A percentile compares a stretch with the other conserved stretches of the same genome.
Conservation (phyloP, 441 rosid species). For the Aleurites moluccanus region DNA sequence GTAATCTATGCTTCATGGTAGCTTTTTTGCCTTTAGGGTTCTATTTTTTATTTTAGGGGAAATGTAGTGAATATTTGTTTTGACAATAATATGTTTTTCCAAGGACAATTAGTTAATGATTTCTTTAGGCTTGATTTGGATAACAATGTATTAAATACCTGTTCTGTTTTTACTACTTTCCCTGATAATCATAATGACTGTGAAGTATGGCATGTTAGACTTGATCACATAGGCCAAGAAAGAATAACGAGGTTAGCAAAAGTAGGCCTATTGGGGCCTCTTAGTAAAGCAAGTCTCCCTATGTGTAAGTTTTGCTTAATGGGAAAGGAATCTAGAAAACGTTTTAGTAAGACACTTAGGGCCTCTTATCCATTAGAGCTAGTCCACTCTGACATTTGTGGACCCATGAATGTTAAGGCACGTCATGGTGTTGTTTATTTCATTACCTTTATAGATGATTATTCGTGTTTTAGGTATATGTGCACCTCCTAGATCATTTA, state of each 20-base stretch:
- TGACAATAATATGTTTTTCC: no score
- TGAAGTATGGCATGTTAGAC: background rate
- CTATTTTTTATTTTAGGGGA: background rate
- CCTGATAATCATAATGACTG: no score
- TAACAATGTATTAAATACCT: background rate
- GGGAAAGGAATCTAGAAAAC: background rate
- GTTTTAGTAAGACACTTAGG: background rate
- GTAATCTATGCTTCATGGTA: no score
- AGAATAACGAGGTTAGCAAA: background rate
- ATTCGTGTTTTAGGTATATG: no score
- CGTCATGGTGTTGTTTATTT: background rate
- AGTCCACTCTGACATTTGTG: slow-evolving; percentile 8
- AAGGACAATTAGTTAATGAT: background rate
- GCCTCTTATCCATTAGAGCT: background rate
- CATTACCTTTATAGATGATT: background rate
- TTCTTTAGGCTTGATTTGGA: background rate
- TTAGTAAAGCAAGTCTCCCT: background rate
- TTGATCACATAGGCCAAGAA: slow-evolving; percentile 3
- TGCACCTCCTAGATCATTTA: no score
- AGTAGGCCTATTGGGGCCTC: background rate
- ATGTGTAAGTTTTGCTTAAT: background rate
- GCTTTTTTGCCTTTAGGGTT: background rate
- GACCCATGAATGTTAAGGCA: slow-evolving; percentile 1
- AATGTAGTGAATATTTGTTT: background rate
- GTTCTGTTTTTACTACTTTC: background rate